A percentile compares a stretch with the other conserved stretches of the same genome.
These are phyloP conservation scores for Mimosa pudica DNA, from an alignment of 306 rosid genomes.

Conservation along the genomic window DNA sequence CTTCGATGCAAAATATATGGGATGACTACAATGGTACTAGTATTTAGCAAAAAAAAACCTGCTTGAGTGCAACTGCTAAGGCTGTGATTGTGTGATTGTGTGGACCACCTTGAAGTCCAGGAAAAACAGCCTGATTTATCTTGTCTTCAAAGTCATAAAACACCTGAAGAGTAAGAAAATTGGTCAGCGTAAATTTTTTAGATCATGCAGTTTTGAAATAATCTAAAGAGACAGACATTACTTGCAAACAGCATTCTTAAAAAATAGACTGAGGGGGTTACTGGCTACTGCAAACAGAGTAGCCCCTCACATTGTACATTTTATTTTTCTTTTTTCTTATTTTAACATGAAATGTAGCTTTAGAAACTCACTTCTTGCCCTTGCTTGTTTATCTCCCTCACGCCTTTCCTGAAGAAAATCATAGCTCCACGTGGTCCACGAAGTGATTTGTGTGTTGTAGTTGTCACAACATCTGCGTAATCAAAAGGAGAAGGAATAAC, in stretches of 20 bases:
- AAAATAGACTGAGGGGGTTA: background rate
- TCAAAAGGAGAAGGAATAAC: slow-evolving; percentile 98
- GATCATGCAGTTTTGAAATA: slow-evolving; percentile 32
- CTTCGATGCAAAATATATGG: slow-evolving; percentile 26
- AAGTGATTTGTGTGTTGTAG: slow-evolving; percentile 93
- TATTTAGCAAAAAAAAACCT: slow-evolving; percentile 52
- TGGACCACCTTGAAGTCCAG: slow-evolving; percentile 98
- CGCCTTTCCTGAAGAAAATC: slow-evolving; percentile 92
- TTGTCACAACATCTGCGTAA: slow-evolving; percentile 95
- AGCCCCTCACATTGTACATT: slow-evolving; percentile 13
- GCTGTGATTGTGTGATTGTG: slow-evolving; percentile 90
- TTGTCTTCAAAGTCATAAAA: slow-evolving; percentile 78
- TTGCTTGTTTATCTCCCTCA: slow-evolving; percentile 83
- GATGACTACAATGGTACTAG: slow-evolving; percentile 16
- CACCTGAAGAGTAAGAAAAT: slow-evolving; percentile 51
- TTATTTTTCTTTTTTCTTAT: background rate
- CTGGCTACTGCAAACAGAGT: background rate
- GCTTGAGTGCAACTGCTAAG: slow-evolving; percentile 90
- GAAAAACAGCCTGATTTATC: slow-evolving; percentile 92
- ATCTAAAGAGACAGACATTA: slow-evolving; percentile 28
- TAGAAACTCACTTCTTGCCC: slow-evolving; percentile 83
- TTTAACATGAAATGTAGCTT: slow-evolving; percentile 27
- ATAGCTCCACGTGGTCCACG: slow-evolving; percentile 99
- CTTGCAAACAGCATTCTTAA: slow-evolving; percentile 16
- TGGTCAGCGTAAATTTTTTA: slow-evolving; percentile 30